A percentile compares a stretch with the other conserved stretches of the same genome.
These are phyloP conservation scores for Kuraishia ogatae DNA, from an alignment of 805 yeast species.

Conservation along the genomic window DNA sequence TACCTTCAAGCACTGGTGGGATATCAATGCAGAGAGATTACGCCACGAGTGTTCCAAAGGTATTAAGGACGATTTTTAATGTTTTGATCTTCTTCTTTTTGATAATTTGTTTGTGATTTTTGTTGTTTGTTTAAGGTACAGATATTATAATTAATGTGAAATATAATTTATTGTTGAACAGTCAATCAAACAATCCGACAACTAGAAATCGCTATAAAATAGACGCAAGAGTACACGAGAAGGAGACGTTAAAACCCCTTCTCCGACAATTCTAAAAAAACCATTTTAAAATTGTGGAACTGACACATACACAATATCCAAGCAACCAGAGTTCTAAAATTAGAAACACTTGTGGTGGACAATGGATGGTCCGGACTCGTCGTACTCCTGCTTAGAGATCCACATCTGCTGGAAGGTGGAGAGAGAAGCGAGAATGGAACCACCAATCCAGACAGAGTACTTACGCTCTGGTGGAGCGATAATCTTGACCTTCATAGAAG, in stretches of 20 bases:
- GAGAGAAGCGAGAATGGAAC: slow-evolving; percentile 96
- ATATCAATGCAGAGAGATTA: slow-evolving; percentile 29
- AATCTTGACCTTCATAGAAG: slow-evolving; percentile 99
- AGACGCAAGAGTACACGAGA: not conserved
- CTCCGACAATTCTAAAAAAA: not conserved
- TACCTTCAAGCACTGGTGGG: slow-evolving; percentile 45
- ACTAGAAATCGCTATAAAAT: not conserved
- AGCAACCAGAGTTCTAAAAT: slow-evolving; percentile 14
- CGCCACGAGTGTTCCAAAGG: slow-evolving; percentile 7
- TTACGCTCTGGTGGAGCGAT: slow-evolving; percentile 99
- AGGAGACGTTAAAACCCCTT: not conserved
- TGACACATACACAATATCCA: not conserved
- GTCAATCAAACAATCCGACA: not conserved
- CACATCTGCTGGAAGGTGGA: slow-evolving; percentile 99
- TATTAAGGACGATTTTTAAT: slow-evolving; percentile 1
- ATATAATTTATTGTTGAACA: not conserved
- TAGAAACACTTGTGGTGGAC: slow-evolving; percentile 95
- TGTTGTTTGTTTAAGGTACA: not conserved
- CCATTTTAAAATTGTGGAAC: not conserved
- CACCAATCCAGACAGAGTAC: slow-evolving; percentile 99
- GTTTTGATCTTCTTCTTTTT: not conserved
- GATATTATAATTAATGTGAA: not conserved
- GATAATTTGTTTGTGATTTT: not conserved
- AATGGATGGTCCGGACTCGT: slow-evolving; percentile 99
- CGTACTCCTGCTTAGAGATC: slow-evolving; percentile 99